Conservation (phyloP, 441 rosid genomes). For the Daphne laureola region DNA sequence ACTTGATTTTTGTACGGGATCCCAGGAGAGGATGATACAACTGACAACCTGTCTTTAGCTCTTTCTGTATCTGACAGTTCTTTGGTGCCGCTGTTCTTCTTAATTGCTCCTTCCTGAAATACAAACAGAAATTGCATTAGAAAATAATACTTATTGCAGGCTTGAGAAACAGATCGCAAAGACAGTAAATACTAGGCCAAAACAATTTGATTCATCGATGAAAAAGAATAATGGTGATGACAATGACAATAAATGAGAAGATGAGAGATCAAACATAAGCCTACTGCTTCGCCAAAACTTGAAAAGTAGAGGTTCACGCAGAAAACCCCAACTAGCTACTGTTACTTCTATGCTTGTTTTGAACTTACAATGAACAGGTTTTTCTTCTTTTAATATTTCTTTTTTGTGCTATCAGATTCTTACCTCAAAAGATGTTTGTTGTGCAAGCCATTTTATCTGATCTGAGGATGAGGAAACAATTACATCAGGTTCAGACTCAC, state of each 20-base stretch:
- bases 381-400: no score
- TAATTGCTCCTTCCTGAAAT: slow-evolving; percentile 33
- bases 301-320: no score
- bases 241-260: no score
- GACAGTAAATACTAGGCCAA: no score
- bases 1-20: slow-evolving; percentile 33
- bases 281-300: no score
- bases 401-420: not conserved
- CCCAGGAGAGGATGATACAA: slow-evolving; percentile 39
- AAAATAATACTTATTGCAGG: no score
- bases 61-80: slow-evolving; percentile 49
- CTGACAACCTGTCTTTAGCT: slow-evolving; percentile 41
- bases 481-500: slow-evolving; percentile 43
- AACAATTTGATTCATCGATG: no score
- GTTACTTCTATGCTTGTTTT: not conserved
- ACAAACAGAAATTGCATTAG: slow-evolving; percentile 1
- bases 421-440: slow-evolving; percentile 13
- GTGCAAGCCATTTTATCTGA: slow-evolving; percentile 32
- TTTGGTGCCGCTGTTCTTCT: slow-evolving; percentile 30
- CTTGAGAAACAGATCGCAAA: no score
- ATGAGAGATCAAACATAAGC: no score
- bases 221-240: no score
- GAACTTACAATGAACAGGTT: not conserved
- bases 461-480: slow-evolving; percentile 31
- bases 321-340: no score